Conservation (phyloP, 495 filamentous ascomycete species). For the Penicillium cosmopolitanum region DNA sequence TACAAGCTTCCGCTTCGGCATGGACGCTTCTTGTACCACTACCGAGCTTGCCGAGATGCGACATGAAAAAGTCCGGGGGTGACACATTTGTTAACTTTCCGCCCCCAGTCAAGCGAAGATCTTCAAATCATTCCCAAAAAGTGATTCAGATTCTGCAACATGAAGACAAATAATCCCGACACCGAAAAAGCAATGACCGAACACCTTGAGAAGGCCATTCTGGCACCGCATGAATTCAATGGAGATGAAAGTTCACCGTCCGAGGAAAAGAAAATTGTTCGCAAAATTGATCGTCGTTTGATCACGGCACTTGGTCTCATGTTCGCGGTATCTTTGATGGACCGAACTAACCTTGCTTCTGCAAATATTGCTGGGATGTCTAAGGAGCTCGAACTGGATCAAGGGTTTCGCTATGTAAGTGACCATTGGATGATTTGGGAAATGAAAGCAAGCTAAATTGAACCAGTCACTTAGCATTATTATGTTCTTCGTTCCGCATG, state of each 20-base stretch:
- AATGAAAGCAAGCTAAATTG: not conserved
- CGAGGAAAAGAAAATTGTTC: constrained; percentile 8
- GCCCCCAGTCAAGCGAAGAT: too few relatives aligned
- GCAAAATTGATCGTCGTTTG: constrained; percentile 9
- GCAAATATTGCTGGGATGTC: constrained; percentile 10
- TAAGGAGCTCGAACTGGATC: not conserved
- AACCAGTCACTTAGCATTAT: constrained; percentile 12
- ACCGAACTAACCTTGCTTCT: constrained; percentile 6
- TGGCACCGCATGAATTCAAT: not conserved
- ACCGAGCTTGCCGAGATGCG: constrained; percentile 1
- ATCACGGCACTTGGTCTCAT: constrained; percentile 7
- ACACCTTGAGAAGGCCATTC: not conserved
- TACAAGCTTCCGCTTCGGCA: not conserved
- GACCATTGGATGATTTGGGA: not conserved
- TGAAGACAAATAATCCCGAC: not conserved
- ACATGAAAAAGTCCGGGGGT: not conserved
- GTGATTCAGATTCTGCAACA: not conserved
- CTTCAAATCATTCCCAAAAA: not conserved
- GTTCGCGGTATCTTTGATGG: constrained; percentile 9
- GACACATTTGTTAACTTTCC: too few relatives aligned
- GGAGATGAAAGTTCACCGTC: not conserved
- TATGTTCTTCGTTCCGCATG: constrained; percentile 16
- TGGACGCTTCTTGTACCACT: not conserved
- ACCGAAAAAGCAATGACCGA: not conserved
- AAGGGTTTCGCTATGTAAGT: constrained; percentile 11